A percentile compares a stretch with the other conserved stretches of the same genome.
These are phyloP conservation scores for Zymoseptoria tritici DNA, from an alignment of 2,329 filamentous ascomycete genomes.

Conservation along the genomic window DNA sequence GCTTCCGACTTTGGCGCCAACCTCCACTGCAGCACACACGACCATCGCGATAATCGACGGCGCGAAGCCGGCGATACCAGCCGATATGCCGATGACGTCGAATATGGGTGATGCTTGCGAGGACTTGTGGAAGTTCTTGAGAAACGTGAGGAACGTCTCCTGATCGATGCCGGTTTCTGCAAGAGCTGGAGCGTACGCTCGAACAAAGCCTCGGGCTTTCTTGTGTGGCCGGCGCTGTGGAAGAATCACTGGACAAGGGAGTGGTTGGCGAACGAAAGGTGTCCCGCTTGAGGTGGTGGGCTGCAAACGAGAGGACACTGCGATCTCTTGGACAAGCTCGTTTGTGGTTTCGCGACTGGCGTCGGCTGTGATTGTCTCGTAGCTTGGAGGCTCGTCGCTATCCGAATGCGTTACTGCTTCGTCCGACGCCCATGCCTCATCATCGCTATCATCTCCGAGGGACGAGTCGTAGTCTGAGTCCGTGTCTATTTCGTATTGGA, in stretches of 20 bases:
- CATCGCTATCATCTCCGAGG: constrained; percentile 20
- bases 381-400: constrained; percentile 19
- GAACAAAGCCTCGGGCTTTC: constrained; percentile 44
- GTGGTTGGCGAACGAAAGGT: not conserved
- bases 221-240: constrained; percentile 46
- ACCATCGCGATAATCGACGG: constrained; percentile 37
- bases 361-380: constrained; percentile 21
- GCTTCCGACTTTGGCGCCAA: constrained; percentile 37
- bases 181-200: constrained; percentile 47
- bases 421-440: constrained; percentile 27
- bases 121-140: constrained; percentile 42
- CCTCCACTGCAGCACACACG: constrained; percentile 38
- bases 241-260: constrained; percentile 44
- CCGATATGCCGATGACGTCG: constrained; percentile 22
- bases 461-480: constrained; percentile 13
- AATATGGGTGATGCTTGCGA: constrained; percentile 32
- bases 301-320: constrained; percentile 2
- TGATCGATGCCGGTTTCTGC: constrained; percentile 42
- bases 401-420: constrained; percentile 16
- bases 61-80: constrained; percentile 33
- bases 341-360: constrained; percentile 10
- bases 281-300: not conserved
- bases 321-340: constrained; percentile 21
- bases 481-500: not conserved
- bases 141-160: constrained; percentile 42